Conservation (phyloP, 352 stramenopile species). For the Phytophthora syringae region DNA sequence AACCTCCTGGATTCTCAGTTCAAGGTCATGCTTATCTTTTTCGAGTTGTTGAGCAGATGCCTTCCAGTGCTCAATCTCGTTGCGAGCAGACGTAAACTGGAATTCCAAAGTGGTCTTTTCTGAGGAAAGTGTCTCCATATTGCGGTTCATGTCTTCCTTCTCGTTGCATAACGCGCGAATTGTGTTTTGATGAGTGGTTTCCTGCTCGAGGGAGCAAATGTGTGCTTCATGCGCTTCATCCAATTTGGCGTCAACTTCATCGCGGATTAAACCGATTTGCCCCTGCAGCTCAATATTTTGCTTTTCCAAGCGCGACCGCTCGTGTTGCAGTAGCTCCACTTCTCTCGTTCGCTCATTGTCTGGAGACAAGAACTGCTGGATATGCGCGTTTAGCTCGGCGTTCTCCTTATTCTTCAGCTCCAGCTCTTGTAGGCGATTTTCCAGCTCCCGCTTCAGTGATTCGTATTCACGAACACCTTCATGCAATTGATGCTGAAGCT, state of each 20-base stretch:
- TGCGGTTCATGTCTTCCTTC: conserved; percentile 69
- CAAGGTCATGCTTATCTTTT: conserved; percentile 55
- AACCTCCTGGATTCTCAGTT: conserved; percentile 56
- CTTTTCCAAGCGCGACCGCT: conserved; percentile 66
- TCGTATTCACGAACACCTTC: conserved; percentile 50
- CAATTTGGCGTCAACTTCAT: conserved; percentile 51
- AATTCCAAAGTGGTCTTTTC: conserved; percentile 63
- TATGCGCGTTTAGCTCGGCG: conserved; percentile 53
- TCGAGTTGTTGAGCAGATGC: conserved; percentile 46
- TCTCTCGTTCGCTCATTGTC: conserved; percentile 62
- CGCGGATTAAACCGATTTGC: conserved; percentile 50
- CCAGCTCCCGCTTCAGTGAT: conserved; percentile 55
- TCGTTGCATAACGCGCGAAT: conserved; percentile 60
- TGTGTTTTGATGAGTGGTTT: conserved; percentile 54
- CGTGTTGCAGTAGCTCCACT: conserved; percentile 56
- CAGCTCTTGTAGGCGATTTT: conserved; percentile 59
- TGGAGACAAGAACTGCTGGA: conserved; percentile 59
- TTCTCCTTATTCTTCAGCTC: conserved; percentile 61
- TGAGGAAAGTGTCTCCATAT: conserved; percentile 45
- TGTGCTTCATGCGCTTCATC: conserved; percentile 55
- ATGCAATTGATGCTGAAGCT: conserved; percentile 46
- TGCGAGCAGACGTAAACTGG: conserved; percentile 52
- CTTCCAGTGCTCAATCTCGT: conserved; percentile 48
- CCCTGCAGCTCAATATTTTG: conserved; percentile 56
- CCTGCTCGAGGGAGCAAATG: conserved; percentile 49